Conservation (phyloP, 1,284 basidiomycete genomes). For the Garcileccinum viscosum region DNA sequence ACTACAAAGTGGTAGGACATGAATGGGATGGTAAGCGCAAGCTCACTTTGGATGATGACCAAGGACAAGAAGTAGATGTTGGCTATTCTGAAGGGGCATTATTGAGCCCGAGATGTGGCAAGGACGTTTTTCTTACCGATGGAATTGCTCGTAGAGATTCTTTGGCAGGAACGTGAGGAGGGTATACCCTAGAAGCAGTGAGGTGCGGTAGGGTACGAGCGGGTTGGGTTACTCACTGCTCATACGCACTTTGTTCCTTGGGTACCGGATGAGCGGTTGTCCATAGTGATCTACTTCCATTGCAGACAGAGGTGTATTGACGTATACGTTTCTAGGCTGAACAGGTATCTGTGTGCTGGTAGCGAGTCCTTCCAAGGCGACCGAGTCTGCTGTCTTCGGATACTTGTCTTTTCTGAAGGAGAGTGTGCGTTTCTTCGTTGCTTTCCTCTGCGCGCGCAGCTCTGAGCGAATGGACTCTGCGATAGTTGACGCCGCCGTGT, state of each 20-base stretch:
- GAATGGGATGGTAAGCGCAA: not conserved
- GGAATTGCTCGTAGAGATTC: not conserved
- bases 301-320: constrained; percentile 73
- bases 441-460: constrained; percentile 68
- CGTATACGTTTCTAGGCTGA: constrained; percentile 72
- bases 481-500: constrained; percentile 87
- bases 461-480: constrained; percentile 85
- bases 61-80: not conserved
- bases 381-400: constrained; percentile 43
- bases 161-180: not conserved
- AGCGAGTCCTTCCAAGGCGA: constrained; percentile 20
- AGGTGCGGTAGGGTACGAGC: not conserved
- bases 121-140: not conserved
- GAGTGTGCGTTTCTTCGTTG: constrained; percentile 58
- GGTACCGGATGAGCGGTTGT: constrained; percentile 81
- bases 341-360: constrained; percentile 50
- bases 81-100: not conserved
- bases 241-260: constrained; percentile 93
- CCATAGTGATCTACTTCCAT: constrained; percentile 74
- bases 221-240: constrained; percentile 67
- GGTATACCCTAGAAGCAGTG: not conserved
- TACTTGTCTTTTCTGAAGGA: constrained; percentile 67
- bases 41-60: constrained; percentile 66
- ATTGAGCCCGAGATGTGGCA: not conserved
- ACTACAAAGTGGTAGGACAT: constrained; percentile 50